phyloP scores from a whole-genome alignment of 176 grass and related monocot genomes.

The Saccharum officinarum region DNA sequence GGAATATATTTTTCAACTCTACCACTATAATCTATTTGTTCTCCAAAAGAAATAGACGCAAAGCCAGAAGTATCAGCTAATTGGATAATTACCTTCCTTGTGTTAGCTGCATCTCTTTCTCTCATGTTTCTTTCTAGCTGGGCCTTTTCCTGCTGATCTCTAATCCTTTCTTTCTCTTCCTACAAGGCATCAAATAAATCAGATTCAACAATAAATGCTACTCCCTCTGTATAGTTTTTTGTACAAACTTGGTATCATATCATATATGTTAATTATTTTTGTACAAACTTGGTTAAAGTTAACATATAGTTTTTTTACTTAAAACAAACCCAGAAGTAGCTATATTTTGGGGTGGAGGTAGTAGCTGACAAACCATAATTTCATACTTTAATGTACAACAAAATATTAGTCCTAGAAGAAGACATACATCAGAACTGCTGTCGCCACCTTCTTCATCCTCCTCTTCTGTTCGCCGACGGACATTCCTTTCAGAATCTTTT shows the following conservation, averaged over 20 bases:
- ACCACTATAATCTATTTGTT: neutral
- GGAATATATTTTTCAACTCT: neutral
- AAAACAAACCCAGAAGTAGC: neutral
- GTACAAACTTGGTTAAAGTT: neutral
- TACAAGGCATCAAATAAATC: slow-evolving; percentile 43
- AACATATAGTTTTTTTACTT: neutral
- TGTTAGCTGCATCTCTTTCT: slow-evolving; percentile 80
- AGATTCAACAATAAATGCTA: slow-evolving; percentile 25
- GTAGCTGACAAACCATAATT: neutral
- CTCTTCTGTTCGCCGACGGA: slow-evolving; percentile 46
- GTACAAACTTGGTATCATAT: no score
- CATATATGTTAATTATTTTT: neutral
- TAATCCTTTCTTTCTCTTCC: slow-evolving; percentile 74
- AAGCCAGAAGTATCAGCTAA: slow-evolving; percentile 17
- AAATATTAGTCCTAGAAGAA: neutral
- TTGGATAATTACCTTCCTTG: slow-evolving; percentile 64
- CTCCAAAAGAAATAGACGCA: neutral
- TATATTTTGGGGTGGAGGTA: neutral
- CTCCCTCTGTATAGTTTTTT: neutral
- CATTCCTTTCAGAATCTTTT: slow-evolving; percentile 36
- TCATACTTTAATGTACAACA: neutral
- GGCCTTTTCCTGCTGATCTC: slow-evolving; percentile 87
- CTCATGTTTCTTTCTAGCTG: slow-evolving; percentile 85
- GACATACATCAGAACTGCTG: slow-evolving; percentile 27
- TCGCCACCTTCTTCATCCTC: slow-evolving; percentile 48